Evolutionary conservation across 352 stramenopile species (phyloP).

Genomic region (Phytophthora vignae): DNA sequence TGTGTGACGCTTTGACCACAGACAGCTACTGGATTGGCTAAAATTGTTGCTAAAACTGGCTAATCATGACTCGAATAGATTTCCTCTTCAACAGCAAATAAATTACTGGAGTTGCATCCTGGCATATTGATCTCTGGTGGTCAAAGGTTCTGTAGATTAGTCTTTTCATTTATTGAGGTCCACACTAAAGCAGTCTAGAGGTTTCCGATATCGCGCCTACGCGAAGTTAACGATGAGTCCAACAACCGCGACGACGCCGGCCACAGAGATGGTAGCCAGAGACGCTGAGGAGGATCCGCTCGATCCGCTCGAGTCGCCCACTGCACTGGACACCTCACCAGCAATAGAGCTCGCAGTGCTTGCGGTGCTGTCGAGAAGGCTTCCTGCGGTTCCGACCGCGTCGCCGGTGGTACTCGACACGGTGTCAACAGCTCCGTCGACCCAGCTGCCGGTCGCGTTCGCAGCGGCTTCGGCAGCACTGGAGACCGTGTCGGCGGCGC

Average conservation of each 20-base stretch:
- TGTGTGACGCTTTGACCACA: not conserved
- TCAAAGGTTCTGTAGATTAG: too few relatives aligned
- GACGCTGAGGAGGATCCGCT: slow-evolving; percentile 20
- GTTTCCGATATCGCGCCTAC: slow-evolving; percentile 5
- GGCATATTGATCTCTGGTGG: too few relatives aligned
- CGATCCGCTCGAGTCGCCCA: slow-evolving; percentile 15
- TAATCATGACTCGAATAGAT: not conserved
- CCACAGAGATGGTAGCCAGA: slow-evolving; percentile 21
- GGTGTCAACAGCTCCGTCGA: slow-evolving; percentile 11
- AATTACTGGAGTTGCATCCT: too few relatives aligned
- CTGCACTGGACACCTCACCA: slow-evolving; percentile 22
- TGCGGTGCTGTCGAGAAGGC: slow-evolving; percentile 14
- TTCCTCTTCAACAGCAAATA: not conserved
- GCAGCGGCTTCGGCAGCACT: slow-evolving; percentile 16
- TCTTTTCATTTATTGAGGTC: not conserved
- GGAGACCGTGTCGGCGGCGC: slow-evolving; percentile 21
- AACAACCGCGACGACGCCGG: slow-evolving; percentile 4
- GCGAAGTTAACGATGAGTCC: slow-evolving; percentile 30
- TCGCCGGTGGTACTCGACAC: slow-evolving; percentile 19
- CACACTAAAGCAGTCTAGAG: not conserved
- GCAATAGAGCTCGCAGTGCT: slow-evolving; percentile 20
- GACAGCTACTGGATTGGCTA: not conserved
- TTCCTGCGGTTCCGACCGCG: slow-evolving; percentile 15
- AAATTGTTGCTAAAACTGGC: not conserved
- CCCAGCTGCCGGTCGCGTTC: slow-evolving; percentile 31